Base-by-base conservation (phyloP, 2,329 filamentous ascomycete species). In the Apiospora arundinis region DNA sequence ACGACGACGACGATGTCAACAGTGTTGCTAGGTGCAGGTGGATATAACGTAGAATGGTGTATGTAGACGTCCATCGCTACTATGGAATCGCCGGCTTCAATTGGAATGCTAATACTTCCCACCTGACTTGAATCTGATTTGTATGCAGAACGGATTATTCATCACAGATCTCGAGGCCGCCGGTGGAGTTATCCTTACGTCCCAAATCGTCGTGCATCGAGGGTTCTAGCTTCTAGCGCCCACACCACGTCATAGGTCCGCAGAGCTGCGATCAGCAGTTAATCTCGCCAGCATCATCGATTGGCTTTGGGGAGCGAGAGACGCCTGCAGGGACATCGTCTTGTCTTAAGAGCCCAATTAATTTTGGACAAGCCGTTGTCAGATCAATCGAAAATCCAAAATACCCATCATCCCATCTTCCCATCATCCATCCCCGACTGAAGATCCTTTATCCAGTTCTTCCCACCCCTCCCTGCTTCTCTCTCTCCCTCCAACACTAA, bases 201-300 rank as follows among this genome's bases (percentile, higher is more conserved):
- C 25, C 52, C 52, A 56, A 32, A 7, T 32, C 25, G 28, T 56
- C 52, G 42, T 45, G 12, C 42, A 45, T 45, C 14, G 49, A 56
- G 49, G 25, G 49, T 28, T 56, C 49, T 32, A 56, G 49, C 28
- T 40, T 63, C 56, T 63, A 63, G 56, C 56, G 32, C 32, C 21
- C 56, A 23, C 16, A 45, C 18, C 56, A 63, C 56, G 56, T 63
- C 56, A 63, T 63, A 40, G 56, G 56, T n/a, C 56, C 28, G 32
- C 56, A 32, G 56, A 40, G 56, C 56, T 63, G 52, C 56, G 32
- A 63, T 63, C 56, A 63, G 52, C 28, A 56, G 52, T 56, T 56
- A 32, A 56, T 56, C 45, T 48, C 52, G 32, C 52, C 52, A 32
- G 56, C 56, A 63, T 63, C 56, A 63, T 63, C 56, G 56, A 63